phyloP scores from a whole-genome alignment of 148 eudicot species.

The Limonium bicolor region DNA sequence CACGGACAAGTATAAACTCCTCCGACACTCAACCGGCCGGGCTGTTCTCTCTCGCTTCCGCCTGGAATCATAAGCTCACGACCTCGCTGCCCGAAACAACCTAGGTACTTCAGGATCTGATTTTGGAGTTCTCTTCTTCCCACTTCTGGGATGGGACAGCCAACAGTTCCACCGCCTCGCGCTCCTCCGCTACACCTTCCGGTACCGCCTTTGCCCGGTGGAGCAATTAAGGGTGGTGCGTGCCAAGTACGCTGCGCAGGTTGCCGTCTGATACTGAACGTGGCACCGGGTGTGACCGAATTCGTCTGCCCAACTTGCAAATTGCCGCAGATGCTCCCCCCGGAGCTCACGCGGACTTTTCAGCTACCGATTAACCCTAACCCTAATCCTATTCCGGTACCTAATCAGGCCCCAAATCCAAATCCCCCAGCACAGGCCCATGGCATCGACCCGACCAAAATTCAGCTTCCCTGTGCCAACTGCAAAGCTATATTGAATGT shows the following conservation, averaged over 20 bases:
- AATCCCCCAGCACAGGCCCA: constrained; percentile 35
- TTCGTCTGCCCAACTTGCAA: constrained; percentile 75
- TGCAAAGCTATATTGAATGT: constrained; percentile 91
- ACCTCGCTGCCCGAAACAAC: no score
- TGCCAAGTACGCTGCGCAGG: constrained; percentile 94
- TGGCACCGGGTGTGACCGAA: constrained; percentile 52
- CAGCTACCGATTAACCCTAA: constrained; percentile 14
- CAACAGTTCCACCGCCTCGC: constrained; percentile 21
- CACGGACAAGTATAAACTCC: no score
- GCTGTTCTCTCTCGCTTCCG: no score
- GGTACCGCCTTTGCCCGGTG: constrained; percentile 9
- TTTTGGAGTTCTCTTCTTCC: no score
- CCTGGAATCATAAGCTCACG: no score
- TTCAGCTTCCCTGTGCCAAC: constrained; percentile 82
- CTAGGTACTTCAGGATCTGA: no score
- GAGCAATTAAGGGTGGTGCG: constrained; percentile 12
- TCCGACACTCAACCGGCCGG: no score
- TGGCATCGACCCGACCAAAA: constrained; percentile 74
- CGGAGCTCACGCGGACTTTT: constrained; percentile 18
- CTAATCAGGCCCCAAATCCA: constrained; percentile 13
- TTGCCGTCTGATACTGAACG: constrained; percentile 57
- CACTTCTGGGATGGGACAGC: constrained; percentile 7
- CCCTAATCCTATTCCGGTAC: constrained; percentile 14
- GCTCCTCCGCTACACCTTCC: constrained; percentile 12
- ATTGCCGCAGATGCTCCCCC: constrained; percentile 78